phyloP scores from a whole-genome alignment of 306 rosid genomes.

The Dalbergia cultrata region DNA sequence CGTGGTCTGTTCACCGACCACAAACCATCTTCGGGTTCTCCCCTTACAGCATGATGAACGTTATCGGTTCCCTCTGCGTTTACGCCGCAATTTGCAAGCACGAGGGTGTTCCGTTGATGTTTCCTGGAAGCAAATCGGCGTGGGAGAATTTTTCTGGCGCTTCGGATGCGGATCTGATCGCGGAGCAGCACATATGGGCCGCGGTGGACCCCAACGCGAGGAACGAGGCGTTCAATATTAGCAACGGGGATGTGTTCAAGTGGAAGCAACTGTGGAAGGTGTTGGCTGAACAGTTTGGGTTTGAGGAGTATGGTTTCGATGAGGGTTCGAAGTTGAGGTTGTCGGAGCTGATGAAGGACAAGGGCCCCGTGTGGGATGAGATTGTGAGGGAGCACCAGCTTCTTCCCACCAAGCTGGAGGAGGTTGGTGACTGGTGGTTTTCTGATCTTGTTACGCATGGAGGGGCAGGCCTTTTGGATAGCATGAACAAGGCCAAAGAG shows the following conservation, averaged over 20 bases:
- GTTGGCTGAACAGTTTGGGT: conserved; percentile 72
- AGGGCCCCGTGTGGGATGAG: conserved; percentile 70
- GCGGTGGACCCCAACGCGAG: conserved; percentile 73
- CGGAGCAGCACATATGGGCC: conserved; percentile 85
- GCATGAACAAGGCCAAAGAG: conserved; percentile 73
- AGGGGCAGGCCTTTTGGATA: conserved; percentile 20
- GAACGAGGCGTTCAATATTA: conserved; percentile 73
- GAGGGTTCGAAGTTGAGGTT: conserved; percentile 51
- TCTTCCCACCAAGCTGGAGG: conserved; percentile 53
- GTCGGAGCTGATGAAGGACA: conserved; percentile 63
- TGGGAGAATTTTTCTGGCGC: conserved; percentile 63
- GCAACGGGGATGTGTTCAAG: conserved; percentile 69
- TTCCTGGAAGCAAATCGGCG: conserved; percentile 61
- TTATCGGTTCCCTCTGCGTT: conserved; percentile 57
- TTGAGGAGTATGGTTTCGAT: conserved; percentile 72
- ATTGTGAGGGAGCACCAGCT: conserved; percentile 65
- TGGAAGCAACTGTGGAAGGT: conserved; percentile 81
- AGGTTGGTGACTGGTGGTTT: conserved; percentile 71
- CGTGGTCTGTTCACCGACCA: conserved; percentile 75
- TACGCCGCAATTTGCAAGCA: conserved; percentile 84
- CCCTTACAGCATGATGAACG: conserved; percentile 74
- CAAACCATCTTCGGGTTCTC: conserved; percentile 67
- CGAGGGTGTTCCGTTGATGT: conserved; percentile 62
- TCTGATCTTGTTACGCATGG: conserved; percentile 35
- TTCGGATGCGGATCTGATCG: conserved; percentile 79